Conservation (phyloP, 192 early-diverging fungal genomes). For the Umbelopsis sp. region DNA sequence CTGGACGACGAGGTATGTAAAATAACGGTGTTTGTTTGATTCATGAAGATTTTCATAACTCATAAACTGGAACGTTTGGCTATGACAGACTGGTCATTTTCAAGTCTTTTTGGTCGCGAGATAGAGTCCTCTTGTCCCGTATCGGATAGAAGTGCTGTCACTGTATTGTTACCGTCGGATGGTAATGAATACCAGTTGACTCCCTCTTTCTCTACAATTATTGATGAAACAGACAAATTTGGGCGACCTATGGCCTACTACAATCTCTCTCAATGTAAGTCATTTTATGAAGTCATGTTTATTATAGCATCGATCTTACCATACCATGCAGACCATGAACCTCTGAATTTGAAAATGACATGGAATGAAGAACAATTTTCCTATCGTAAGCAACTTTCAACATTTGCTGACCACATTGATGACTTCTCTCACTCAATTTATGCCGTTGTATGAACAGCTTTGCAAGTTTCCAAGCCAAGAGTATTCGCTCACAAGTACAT, state of each 20-base stretch:
- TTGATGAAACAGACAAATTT: slow-evolving; percentile 19
- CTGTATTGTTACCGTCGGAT: slow-evolving; percentile 40
- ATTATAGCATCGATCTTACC: too few relatives aligned
- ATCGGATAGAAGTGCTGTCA: slow-evolving; percentile 44
- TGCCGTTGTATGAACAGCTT: slow-evolving; percentile 20
- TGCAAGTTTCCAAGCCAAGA: slow-evolving; percentile 39
- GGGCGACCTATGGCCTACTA: slow-evolving; percentile 43
- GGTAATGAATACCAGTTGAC: slow-evolving; percentile 27
- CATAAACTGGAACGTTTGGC: neutral
- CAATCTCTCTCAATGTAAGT: slow-evolving; percentile 40
- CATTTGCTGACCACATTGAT: too few relatives aligned
- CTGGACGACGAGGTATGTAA: slow-evolving; percentile 43
- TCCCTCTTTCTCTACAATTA: slow-evolving; percentile 23
- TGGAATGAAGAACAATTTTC: slow-evolving; percentile 51
- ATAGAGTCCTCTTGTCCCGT: slow-evolving; percentile 52
- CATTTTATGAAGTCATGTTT: neutral
- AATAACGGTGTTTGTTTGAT: neutral
- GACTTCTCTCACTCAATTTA: neutral
- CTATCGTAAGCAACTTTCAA: slow-evolving; percentile 47
- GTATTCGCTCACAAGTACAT: slow-evolving; percentile 64
- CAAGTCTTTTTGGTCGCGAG: slow-evolving; percentile 47
- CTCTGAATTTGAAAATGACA: slow-evolving; percentile 47
- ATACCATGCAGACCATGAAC: neutral
- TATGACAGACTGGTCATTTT: slow-evolving; percentile 50
- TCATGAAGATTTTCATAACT: neutral